A percentile compares a stretch with the other conserved stretches of the same genome.
Conservation (phyloP, 2,329 filamentous ascomycete genomes). For the Truncatella angustata region DNA sequence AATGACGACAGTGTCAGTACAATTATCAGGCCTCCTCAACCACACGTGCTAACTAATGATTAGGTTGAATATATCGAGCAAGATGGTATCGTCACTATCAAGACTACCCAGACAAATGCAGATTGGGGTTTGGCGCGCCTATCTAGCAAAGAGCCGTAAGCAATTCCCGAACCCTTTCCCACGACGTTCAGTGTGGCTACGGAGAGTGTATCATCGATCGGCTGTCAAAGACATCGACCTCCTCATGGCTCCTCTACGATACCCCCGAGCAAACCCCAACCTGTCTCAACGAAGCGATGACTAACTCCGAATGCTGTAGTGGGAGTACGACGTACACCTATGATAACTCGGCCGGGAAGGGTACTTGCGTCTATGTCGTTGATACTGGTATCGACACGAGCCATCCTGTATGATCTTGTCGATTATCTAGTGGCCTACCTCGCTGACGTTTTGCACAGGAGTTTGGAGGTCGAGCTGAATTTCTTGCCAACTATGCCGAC, state of each 20-base stretch:
- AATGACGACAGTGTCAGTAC: conserved; percentile 38
- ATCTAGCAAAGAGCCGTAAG: conserved; percentile 38
- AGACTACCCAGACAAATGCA: conserved; percentile 32
- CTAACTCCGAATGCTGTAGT: too few relatives aligned
- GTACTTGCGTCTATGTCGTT: conserved; percentile 50
- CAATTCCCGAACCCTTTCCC: too few relatives aligned
- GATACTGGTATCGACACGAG: conserved; percentile 51
- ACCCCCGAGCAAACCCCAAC: too few relatives aligned
- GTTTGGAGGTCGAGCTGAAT: conserved; percentile 41
- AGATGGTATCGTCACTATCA: conserved; percentile 29
- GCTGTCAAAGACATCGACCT: too few relatives aligned
- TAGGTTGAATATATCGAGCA: conserved; percentile 35
- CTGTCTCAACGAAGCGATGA: too few relatives aligned
- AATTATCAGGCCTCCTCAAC: too few relatives aligned
- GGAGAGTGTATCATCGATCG: too few relatives aligned
- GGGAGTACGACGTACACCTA: conserved; percentile 38
- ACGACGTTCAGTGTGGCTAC: too few relatives aligned
- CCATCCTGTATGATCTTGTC: conserved; percentile 32
- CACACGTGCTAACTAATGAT: conserved; percentile 7
- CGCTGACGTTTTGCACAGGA: conserved; percentile 24
- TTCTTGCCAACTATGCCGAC: conserved; percentile 28
- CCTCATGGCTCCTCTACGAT: too few relatives aligned
- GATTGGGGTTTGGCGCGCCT: conserved; percentile 45
- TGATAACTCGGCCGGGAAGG: conserved; percentile 37
- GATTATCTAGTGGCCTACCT: background rate